Conservation (phyloP, 768 basidiomycete genomes). For the Trichaptum fuscoviolaceum region DNA sequence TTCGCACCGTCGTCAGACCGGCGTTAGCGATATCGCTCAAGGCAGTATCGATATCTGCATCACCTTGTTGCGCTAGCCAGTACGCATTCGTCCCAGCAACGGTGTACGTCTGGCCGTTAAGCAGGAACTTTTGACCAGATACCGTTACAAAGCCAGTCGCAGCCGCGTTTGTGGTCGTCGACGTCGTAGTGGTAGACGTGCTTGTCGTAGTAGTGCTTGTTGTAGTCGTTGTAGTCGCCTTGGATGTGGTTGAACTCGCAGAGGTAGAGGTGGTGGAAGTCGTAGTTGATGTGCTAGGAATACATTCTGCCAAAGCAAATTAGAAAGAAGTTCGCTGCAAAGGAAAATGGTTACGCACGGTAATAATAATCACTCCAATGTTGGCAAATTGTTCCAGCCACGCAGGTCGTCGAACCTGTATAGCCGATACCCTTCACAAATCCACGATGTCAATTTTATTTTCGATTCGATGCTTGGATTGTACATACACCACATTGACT, state of each 20-base stretch:
- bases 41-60: conserved; percentile 18
- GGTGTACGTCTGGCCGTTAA: conserved; percentile 15
- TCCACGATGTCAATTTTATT: neutral
- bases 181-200: neutral
- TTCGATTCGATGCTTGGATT: neutral
- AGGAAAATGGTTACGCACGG: conserved; percentile 11
- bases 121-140: conserved; percentile 16
- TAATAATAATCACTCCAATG: conserved; percentile 37
- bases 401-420: conserved; percentile 32
- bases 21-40: conserved; percentile 18
- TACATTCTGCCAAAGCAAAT: neutral
- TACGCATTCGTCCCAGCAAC: conserved; percentile 12
- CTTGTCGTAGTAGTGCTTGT: neutral
- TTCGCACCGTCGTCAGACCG: conserved; percentile 19
- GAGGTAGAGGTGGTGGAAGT: neutral
- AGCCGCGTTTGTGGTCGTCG: neutral
- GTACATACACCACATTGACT: conserved; percentile 21
- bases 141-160: conserved; percentile 1
- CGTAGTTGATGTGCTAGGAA: neutral
- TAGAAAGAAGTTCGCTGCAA: neutral
- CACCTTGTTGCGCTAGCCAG: conserved; percentile 6
- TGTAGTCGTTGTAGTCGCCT: neutral
- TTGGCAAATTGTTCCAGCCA: conserved; percentile 34
- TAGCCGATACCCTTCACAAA: conserved; percentile 33
- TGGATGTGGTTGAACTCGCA: neutral